A percentile compares a stretch with the other conserved stretches of the same genome.
phyloP scores from a whole-genome alignment of 371 early-diverging fungal genomes.

The Mycotypha africana region DNA sequence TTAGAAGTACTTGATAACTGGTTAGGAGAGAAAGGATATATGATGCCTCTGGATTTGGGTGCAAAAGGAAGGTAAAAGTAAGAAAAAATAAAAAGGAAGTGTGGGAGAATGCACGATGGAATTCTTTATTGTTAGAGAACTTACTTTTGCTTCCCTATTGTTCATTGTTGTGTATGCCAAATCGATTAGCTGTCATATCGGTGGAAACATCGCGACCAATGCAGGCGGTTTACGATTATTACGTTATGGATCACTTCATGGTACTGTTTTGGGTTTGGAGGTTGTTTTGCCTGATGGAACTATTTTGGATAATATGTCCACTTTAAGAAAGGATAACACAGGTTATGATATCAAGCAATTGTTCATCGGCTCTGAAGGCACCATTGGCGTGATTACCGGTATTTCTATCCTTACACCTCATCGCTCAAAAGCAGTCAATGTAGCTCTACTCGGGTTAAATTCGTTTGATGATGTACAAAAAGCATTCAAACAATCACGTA shows the following conservation, averaged over 20 bases:
- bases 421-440: constrained; percentile 55
- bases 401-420: constrained; percentile 60
- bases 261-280: constrained; percentile 88
- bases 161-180: no score
- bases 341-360: constrained; percentile 81
- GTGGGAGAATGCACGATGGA: background rate
- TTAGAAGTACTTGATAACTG: constrained; percentile 86
- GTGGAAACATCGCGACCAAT: constrained; percentile 98
- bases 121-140: background rate
- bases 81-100: background rate
- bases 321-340: constrained; percentile 86
- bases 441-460: constrained; percentile 76
- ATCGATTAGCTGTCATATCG: constrained; percentile 74
- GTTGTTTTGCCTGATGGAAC: constrained; percentile 87
- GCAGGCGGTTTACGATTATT: constrained; percentile 94
- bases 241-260: constrained; percentile 93
- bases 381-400: constrained; percentile 79
- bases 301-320: constrained; percentile 76
- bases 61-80: constrained; percentile 77
- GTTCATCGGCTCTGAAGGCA: constrained; percentile 88
- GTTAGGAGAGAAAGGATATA: constrained; percentile 79
- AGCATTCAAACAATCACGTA: constrained; percentile 72
- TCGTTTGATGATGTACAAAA: constrained; percentile 75
- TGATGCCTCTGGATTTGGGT: constrained; percentile 95
- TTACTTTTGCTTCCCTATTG: no score